A percentile compares a stretch with the other conserved stretches of the same genome.
These are phyloP conservation scores for Cucumis sativus DNA, from an alignment of 306 rosid genomes.

Conservation along the genomic window DNA sequence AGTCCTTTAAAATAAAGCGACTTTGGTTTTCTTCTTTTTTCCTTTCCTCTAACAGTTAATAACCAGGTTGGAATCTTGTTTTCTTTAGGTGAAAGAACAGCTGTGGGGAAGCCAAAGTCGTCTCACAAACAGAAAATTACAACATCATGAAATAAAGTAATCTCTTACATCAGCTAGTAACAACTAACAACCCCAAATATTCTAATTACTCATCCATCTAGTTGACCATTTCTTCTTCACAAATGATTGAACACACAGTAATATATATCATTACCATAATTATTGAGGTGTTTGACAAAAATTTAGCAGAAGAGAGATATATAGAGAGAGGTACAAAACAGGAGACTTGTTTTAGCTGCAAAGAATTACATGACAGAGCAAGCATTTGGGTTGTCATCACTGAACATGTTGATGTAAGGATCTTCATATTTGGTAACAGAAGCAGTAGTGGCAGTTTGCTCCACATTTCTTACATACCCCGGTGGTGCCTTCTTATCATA, in stretches of 20 bases:
- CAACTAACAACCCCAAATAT: constrained; percentile 5
- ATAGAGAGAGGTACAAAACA: neutral
- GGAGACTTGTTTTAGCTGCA: neutral
- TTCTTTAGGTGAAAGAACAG: constrained; percentile 12
- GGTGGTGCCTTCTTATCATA: constrained; percentile 99
- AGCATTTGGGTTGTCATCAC: constrained; percentile 98
- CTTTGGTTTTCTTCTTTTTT: neutral
- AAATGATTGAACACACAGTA: neutral
- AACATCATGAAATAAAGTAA: constrained; percentile 2
- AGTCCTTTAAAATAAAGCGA: neutral
- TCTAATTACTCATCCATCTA: neutral
- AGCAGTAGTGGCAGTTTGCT: constrained; percentile 32
- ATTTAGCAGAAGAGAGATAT: neutral
- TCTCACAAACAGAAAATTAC: neutral
- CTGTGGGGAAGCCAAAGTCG: constrained; percentile 13
- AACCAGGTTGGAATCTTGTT: constrained; percentile 15
- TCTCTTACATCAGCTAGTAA: neutral
- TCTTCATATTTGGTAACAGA: constrained; percentile 58
- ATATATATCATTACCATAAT: neutral
- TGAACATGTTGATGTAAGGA: constrained; percentile 76
- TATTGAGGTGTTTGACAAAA: neutral
- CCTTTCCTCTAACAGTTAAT: neutral
- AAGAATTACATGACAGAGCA: constrained; percentile 68
- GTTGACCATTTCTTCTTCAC: neutral
- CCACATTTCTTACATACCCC: constrained; percentile 76